Conservation (phyloP, 2,329 filamentous ascomycete genomes). For the Epichloe typhina region DNA sequence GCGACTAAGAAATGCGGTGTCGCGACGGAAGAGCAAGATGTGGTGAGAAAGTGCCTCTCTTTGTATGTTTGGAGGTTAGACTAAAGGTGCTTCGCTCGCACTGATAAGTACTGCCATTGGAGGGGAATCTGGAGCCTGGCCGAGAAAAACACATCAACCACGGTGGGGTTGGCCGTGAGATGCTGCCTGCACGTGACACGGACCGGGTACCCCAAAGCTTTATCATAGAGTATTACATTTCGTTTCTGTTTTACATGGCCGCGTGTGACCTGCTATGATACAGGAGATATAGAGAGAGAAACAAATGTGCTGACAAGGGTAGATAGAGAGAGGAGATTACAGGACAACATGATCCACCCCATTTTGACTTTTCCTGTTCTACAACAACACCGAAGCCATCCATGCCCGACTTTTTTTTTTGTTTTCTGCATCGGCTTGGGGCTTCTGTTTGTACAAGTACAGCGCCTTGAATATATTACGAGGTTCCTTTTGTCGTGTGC, state of each 20-base stretch:
- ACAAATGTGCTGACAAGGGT: conserved; percentile 14
- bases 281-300: conserved; percentile 17
- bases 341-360: conserved; percentile 18
- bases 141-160: conserved; percentile 19
- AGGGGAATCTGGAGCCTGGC: conserved; percentile 13
- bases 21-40: conserved; percentile 1
- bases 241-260: conserved; percentile 16
- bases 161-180: conserved; percentile 21
- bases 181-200: conserved; percentile 18
- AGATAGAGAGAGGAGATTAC: conserved; percentile 24
- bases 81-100: background rate
- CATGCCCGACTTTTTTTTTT: conserved; percentile 21
- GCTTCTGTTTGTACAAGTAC: conserved; percentile 17
- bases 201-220: background rate
- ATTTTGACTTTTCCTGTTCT: conserved; percentile 2
- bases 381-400: conserved; percentile 36
- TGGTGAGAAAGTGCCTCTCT: conserved; percentile 6
- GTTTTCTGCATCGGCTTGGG: conserved; percentile 6
- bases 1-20: conserved; percentile 2
- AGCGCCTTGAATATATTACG: conserved; percentile 8
- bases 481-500: conserved; percentile 6
- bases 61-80: conserved; percentile 6
- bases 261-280: conserved; percentile 19
- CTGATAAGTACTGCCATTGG: conserved; percentile 5
- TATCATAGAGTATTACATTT: conserved; percentile 9